Conservation (phyloP, 495 filamentous ascomycete species). For the Neurospora sp. region DNA sequence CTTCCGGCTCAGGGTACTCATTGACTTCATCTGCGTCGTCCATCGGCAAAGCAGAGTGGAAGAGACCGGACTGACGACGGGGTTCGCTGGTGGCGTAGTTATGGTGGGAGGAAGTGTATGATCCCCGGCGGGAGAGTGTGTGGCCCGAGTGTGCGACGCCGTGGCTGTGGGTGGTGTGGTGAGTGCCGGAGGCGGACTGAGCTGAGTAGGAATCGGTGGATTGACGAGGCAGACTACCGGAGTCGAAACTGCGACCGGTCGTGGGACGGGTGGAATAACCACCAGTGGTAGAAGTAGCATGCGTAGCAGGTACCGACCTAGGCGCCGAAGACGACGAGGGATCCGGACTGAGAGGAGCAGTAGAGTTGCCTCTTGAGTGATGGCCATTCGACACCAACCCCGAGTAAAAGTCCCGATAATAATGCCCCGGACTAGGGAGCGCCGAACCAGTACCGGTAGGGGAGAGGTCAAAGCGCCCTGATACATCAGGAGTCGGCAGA, state of each 20-base stretch:
- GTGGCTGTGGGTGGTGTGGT: neutral
- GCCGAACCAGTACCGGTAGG: slow-evolving; percentile 24
- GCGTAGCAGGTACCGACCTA: slow-evolving; percentile 9
- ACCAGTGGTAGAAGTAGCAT: slow-evolving; percentile 4
- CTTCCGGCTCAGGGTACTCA: neutral
- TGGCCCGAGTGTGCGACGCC: slow-evolving; percentile 19
- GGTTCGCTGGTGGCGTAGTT: slow-evolving; percentile 19
- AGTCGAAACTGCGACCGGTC: slow-evolving; percentile 43
- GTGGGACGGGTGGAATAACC: slow-evolving; percentile 31
- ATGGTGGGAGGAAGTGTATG: neutral
- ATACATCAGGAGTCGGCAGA: slow-evolving; percentile 47
- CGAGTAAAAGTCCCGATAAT: slow-evolving; percentile 39
- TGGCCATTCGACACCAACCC: slow-evolving; percentile 24
- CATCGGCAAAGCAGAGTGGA: slow-evolving; percentile 79
- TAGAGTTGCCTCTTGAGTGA: slow-evolving; percentile 23
- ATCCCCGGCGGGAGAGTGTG: neutral
- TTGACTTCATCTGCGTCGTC: slow-evolving; percentile 40
- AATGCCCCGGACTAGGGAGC: slow-evolving; percentile 38
- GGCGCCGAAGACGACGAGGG: slow-evolving; percentile 15
- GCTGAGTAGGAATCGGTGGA: slow-evolving; percentile 30
- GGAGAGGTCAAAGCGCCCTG: slow-evolving; percentile 45
- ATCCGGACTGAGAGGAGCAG: slow-evolving; percentile 35
- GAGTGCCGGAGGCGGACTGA: slow-evolving; percentile 11
- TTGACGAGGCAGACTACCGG: slow-evolving; percentile 29
- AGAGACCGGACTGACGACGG: slow-evolving; percentile 54